These are phyloP conservation scores for Rhizomucor miehei DNA, from an alignment of 371 early-diverging fungal genomes.

Conservation along the genomic window DNA sequence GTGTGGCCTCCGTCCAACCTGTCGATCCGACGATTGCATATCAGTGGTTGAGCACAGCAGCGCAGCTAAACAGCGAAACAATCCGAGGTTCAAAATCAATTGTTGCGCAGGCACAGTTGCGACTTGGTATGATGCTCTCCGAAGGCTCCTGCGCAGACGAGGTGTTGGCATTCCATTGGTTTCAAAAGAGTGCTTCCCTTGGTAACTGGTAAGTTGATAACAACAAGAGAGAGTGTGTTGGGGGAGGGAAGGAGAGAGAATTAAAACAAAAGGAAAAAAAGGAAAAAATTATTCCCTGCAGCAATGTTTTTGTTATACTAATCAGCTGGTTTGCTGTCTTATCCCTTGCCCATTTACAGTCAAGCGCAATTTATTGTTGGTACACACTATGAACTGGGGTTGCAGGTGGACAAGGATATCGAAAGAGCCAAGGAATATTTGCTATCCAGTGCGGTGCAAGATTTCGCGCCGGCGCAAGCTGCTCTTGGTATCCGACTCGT, in stretches of 20 bases:
- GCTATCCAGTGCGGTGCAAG: conserved; percentile 35
- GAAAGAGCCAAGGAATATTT: conserved; percentile 27
- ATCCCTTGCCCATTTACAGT: too few relatives aligned
- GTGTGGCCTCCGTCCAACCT: conserved; percentile 27
- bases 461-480: conserved; percentile 39
- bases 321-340: too few relatives aligned
- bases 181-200: conserved; percentile 23
- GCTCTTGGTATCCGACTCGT: conserved; percentile 31
- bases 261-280: too few relatives aligned
- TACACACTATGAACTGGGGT: conserved; percentile 19
- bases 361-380: conserved; percentile 28
- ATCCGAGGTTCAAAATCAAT: conserved; percentile 38
- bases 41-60: conserved; percentile 62
- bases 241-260: too few relatives aligned
- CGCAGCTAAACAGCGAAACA: conserved; percentile 63
- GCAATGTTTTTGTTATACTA: conserved; percentile 3
- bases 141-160: conserved; percentile 12
- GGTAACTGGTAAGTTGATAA: conserved; percentile 25
- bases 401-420: conserved; percentile 14
- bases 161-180: conserved; percentile 19
- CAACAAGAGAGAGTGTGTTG: too few relatives aligned
- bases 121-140: conserved; percentile 15
- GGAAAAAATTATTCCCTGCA: background rate
- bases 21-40: conserved; percentile 54
- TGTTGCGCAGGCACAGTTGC: conserved; percentile 24